A percentile compares a stretch with the other conserved stretches of the same genome.
These are phyloP conservation scores for Nakaseomyces delphensis DNA, from an alignment of 1,139 yeast genomes.

Conservation along the genomic window DNA sequence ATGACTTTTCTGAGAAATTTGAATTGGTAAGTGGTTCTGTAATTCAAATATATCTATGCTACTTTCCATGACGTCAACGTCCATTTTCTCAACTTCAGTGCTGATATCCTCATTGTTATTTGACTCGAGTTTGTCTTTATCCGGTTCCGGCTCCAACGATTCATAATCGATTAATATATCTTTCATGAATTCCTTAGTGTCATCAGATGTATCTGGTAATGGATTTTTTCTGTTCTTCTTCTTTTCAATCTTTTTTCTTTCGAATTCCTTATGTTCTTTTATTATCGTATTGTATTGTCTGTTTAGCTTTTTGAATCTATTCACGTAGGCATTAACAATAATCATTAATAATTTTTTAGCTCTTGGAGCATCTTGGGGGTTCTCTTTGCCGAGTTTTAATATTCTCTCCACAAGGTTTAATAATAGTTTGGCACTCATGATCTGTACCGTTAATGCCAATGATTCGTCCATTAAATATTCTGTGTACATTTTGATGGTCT, in stretches of 20 bases:
- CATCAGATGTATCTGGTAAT: constrained; percentile 20
- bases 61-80: constrained; percentile 16
- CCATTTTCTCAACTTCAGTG: constrained; percentile 22
- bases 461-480: constrained; percentile 72
- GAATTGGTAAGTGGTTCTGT: constrained; percentile 41
- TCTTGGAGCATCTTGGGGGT: constrained; percentile 66
- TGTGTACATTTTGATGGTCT: constrained; percentile 78
- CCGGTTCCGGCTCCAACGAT: constrained; percentile 17
- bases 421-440: constrained; percentile 90
- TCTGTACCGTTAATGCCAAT: constrained; percentile 83
- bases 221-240: constrained; percentile 18
- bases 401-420: constrained; percentile 84
- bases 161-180: constrained; percentile 20
- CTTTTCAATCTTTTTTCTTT: constrained; percentile 32
- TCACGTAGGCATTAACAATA: constrained; percentile 81
- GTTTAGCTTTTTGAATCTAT: constrained; percentile 69
- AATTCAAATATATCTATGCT: constrained; percentile 41
- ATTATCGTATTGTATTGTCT: constrained; percentile 61
- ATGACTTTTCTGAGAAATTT: constrained; percentile 35
- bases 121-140: constrained; percentile 10
- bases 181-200: constrained; percentile 24
- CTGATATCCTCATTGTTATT: constrained; percentile 24
- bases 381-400: constrained; percentile 62
- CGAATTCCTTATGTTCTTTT: constrained; percentile 50
- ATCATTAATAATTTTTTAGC: constrained; percentile 58